These are phyloP conservation scores for Plantago major DNA, from an alignment of 257 asterid genomes.

Conservation along the genomic window DNA sequence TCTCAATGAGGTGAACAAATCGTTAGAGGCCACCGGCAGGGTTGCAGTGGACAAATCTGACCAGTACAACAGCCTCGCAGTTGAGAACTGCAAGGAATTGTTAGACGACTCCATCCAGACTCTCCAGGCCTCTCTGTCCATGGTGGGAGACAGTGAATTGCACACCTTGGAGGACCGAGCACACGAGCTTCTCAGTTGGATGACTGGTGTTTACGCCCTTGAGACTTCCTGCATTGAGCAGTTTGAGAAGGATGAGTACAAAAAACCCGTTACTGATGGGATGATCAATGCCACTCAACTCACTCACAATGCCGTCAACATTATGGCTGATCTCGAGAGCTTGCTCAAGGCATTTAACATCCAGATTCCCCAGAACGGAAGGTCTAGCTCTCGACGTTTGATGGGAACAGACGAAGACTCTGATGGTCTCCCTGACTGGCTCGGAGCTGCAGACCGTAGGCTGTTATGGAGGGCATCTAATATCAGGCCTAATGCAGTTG, in stretches of 20 bases:
- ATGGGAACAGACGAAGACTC: conserved; percentile 13
- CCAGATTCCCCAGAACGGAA: not conserved
- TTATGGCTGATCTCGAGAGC: conserved; percentile 36
- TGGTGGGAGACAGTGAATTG: conserved; percentile 32
- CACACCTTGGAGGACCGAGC: conserved; percentile 30
- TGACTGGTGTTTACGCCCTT: conserved; percentile 37
- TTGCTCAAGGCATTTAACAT: conserved; percentile 38
- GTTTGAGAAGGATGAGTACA: conserved; percentile 37
- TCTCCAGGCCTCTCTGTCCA: conserved; percentile 33
- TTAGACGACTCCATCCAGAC: conserved; percentile 40
- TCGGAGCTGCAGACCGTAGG: conserved; percentile 48
- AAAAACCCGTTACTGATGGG: conserved; percentile 34
- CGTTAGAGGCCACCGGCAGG: conserved; percentile 25
- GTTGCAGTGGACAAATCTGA: conserved; percentile 28
- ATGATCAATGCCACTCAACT: conserved; percentile 46
- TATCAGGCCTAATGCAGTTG: conserved; percentile 41
- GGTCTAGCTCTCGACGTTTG: conserved; percentile 24
- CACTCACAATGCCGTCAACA: conserved; percentile 56
- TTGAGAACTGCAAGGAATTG: conserved; percentile 59
- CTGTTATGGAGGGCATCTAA: conserved; percentile 26
- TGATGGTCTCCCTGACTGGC: conserved; percentile 50
- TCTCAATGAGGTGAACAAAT: conserved; percentile 31
- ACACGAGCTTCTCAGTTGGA: conserved; percentile 53
- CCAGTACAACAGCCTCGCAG: conserved; percentile 29
- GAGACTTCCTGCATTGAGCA: conserved; percentile 47